These are phyloP conservation scores for Microcos paniculata DNA, from an alignment of 345 rosid species.

Conservation along the genomic window DNA sequence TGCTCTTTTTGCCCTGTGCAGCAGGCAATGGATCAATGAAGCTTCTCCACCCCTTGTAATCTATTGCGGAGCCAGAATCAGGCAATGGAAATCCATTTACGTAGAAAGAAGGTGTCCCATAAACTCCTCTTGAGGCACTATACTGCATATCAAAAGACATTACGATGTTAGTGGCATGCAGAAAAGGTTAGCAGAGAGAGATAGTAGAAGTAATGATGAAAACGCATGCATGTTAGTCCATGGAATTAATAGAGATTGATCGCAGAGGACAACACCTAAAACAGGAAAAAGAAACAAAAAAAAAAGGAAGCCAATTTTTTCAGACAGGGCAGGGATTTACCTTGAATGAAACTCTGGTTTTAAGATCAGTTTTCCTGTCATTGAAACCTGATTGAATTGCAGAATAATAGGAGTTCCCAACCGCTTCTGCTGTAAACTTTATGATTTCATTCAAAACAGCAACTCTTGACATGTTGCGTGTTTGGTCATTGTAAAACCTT, in stretches of 20 bases:
- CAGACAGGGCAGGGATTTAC: conserved; percentile 22
- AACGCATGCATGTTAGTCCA: background rate
- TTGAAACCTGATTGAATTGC: conserved; percentile 55
- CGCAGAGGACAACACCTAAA: background rate
- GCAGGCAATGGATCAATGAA: conserved; percentile 57
- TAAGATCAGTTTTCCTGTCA: conserved; percentile 54
- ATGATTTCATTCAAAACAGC: conserved; percentile 53
- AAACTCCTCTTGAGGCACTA: conserved; percentile 70
- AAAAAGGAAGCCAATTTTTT: background rate
- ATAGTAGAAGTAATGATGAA: background rate
- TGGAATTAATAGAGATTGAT: background rate
- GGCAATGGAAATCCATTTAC: conserved; percentile 75
- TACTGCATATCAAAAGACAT: conserved; percentile 42
- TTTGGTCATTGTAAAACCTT: conserved; percentile 60
- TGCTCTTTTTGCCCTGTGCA: conserved; percentile 15
- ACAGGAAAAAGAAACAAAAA: background rate
- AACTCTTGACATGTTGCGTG: conserved; percentile 53
- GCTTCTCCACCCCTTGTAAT: conserved; percentile 59
- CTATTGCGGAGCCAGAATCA: conserved; percentile 45
- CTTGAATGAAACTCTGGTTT: conserved; percentile 81
- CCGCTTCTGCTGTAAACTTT: conserved; percentile 47
- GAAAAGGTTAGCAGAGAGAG: background rate
- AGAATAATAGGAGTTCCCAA: conserved; percentile 53
- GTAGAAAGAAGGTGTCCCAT: conserved; percentile 66
- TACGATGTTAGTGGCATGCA: background rate